phyloP scores from a whole-genome alignment of 2,329 filamentous ascomycete species.

The Nectriaceae sp. region DNA sequence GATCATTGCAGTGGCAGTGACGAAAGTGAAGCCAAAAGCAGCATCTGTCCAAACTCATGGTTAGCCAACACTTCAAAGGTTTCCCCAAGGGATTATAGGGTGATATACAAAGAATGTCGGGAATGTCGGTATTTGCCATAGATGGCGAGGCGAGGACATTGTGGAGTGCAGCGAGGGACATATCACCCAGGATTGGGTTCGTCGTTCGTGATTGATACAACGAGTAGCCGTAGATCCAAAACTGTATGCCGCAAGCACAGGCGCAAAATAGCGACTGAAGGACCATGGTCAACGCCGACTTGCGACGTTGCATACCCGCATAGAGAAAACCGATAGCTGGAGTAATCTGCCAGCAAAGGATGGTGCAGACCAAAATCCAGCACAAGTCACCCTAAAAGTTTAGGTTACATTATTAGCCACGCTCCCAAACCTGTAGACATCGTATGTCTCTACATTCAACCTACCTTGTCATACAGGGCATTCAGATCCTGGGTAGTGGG shows the following conservation, averaged over 20 bases:
- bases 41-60: constrained; percentile 24
- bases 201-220: constrained; percentile 41
- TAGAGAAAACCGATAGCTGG: constrained; percentile 43
- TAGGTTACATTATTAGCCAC: no score
- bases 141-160: constrained; percentile 40
- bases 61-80: background rate
- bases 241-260: constrained; percentile 46
- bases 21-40: constrained; percentile 40
- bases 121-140: constrained; percentile 38
- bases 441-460: no score
- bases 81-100: background rate
- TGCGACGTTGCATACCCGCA: constrained; percentile 40
- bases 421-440: no score
- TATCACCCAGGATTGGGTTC: constrained; percentile 37
- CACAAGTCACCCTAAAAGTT: constrained; percentile 40
- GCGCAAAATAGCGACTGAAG: constrained; percentile 50
- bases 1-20: constrained; percentile 42
- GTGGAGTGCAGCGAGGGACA: constrained; percentile 37
- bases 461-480: constrained; percentile 44
- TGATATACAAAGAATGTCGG: constrained; percentile 36
- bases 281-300: constrained; percentile 46
- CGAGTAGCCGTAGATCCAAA: constrained; percentile 49
- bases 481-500: constrained; percentile 46
- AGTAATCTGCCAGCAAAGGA: constrained; percentile 41
- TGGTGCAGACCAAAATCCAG: constrained; percentile 42